Evolutionary conservation across 164 flowering plant genomes (phyloP), one percentile per base, ranked within the genome.

Genomic region (Piper longum): DNA sequence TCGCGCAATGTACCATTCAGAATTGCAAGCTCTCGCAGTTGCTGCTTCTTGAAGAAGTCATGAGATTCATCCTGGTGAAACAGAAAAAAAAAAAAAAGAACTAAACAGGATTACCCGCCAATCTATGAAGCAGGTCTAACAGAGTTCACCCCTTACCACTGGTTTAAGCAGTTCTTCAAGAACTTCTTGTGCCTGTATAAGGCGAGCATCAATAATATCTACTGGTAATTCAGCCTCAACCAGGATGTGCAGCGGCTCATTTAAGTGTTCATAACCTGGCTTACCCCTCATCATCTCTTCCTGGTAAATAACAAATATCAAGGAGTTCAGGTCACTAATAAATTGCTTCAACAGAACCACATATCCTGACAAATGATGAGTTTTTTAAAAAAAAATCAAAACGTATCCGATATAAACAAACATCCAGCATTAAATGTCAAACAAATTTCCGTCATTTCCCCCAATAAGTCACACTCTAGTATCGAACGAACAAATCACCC

Each of bases 251-350:
- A 91, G 91, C 57, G 98, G 98, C 71, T 91, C 98, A 76, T 86
- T 86, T 74, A 91, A 73, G 80, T 91, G 98, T 67, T 91, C 98
- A 71, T 81, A 91, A 16, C 98, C 98, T 0, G 88, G 96, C 70
- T 91, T 91, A 43, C 98, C 98, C 62, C 98, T 81, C 98, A 91
- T 84, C 84, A 91, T 79, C 36, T 88, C 98, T 75, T 91, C 98
- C 98, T 91, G 62, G 60, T n/a, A 48, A 36, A 59, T 5, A 8
- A 56, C 5, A 42, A 2, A 41, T 16, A 60, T 42, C 43, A 57
- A 57, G 60, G 14, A 26, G 42, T 26, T 41, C 60, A 57, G 26
- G 26, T 18, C 18, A 11, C 9, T 7, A 36, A 5, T 57, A 8
- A 36, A 48, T 48, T 48, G 12, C 52, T 14, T 57, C 4, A 41